Evolutionary conservation across 495 filamentous ascomycete genomes (phyloP), one percentile per base, ranked within the genome.

Genomic region (Daldinia vernicosa): DNA sequence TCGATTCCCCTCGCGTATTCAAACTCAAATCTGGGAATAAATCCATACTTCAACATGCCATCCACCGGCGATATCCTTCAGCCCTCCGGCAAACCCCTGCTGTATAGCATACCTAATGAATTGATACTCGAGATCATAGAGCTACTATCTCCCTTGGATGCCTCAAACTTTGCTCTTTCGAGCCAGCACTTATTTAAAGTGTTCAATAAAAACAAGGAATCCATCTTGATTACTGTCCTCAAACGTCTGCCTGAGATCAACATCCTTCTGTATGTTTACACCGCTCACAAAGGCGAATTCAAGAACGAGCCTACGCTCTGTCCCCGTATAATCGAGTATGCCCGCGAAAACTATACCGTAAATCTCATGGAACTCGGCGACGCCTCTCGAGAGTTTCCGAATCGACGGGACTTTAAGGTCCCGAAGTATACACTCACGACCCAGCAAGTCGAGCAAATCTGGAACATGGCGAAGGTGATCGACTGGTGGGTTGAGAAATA

Each of bases 401-500:
- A 6, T n/a, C 7, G 15, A 7, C 39, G 39, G 6, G 1, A 15
- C 39, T 8, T 40, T 7, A 8, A n/a, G n/a, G n/a, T 17, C 1
- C 39, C 17, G 6, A 66, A 64, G 35, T 37, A 69, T 35, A 60
- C 30, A 15, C 32, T 75, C 28, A 19, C 28, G 11, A 15, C 60
- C 14, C 35, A 24, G 11, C 58, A 71, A 39, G 55, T 66, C 43
- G 24, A 57, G 35, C 24, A 66, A 32, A 40, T 76, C 27, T 74
- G 69, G 70, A 45, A 71, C 1, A 22, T 69, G n/a, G 33, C 53
- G 32, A 65, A 70, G 37, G 62, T 74, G 58, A 63, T 77, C 60
- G 72, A 77, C 59, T 85, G 83, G 72, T 79, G 76, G 69, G 80
- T 90, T 60, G 85, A 87, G 69, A 67, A 82, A 39, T 95, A 91